Evolutionary conservation across 2,329 filamentous ascomycete species (phyloP).

Genomic region (Alternaria ethzedia): DNA sequence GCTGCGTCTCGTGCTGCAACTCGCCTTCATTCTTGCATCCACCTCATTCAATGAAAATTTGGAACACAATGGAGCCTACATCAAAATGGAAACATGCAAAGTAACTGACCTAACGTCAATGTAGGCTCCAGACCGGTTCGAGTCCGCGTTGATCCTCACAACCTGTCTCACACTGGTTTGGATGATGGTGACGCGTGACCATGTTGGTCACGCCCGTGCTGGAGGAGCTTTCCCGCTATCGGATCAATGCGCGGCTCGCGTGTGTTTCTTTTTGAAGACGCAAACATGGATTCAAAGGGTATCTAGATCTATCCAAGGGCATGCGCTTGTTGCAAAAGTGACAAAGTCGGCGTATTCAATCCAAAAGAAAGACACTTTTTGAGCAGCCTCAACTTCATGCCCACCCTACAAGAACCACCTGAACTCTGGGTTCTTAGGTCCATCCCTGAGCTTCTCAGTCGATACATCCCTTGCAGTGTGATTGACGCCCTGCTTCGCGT

Average conservation of each 20-base stretch:
- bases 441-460: slow-evolving; percentile 54
- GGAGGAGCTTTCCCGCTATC: not conserved
- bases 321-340: not conserved
- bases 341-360: not conserved
- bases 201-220: not conserved
- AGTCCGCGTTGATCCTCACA: not conserved
- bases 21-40: not conserved
- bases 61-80: not conserved
- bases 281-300: not conserved
- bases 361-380: not conserved
- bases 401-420: slow-evolving; percentile 50
- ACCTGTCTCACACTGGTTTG: slow-evolving; percentile 8
- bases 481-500: slow-evolving; percentile 62
- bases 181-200: slow-evolving; percentile 15
- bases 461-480: slow-evolving; percentile 59
- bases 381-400: not conserved
- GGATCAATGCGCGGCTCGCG: not conserved
- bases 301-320: not conserved
- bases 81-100: not conserved
- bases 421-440: slow-evolving; percentile 52
- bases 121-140: not conserved
- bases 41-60: not conserved
- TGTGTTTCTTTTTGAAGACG: not conserved
- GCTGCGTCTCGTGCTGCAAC: not conserved
- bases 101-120: not conserved